These are phyloP conservation scores for Xenoacremonium recifei DNA, from an alignment of 2,329 filamentous ascomycete genomes.

Conservation along the genomic window DNA sequence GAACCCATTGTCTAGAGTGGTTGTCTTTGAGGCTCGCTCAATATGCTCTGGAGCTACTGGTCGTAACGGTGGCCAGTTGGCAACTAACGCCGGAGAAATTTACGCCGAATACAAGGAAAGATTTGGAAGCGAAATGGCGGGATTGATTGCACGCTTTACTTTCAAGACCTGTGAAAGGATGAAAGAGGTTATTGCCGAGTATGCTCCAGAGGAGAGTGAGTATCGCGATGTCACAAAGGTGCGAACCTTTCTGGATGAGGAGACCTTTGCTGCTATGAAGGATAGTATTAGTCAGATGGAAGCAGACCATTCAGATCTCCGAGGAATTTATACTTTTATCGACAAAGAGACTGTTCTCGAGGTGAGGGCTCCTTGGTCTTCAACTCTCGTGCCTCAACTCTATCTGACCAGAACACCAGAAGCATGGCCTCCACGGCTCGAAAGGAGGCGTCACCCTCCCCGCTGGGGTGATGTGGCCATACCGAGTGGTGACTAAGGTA, in stretches of 20 bases:
- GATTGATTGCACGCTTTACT: constrained; percentile 39
- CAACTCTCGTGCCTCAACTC: not conserved
- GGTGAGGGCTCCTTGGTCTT: not conserved
- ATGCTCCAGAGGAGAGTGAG: not conserved
- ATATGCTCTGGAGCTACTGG: constrained; percentile 22
- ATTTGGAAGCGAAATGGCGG: constrained; percentile 33
- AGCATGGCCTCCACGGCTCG: not conserved
- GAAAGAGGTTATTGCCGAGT: not conserved
- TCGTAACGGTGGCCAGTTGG: constrained; percentile 22
- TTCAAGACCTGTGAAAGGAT: constrained; percentile 11
- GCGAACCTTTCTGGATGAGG: not conserved
- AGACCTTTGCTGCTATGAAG: constrained; percentile 25
- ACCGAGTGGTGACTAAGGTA: constrained; percentile 25
- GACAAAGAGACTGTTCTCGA: not conserved
- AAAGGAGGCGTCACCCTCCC: not conserved
- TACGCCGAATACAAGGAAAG: constrained; percentile 29
- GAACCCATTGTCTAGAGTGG: constrained; percentile 3
- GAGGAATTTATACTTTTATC: not conserved
- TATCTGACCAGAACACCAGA: not conserved
- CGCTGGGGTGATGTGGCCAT: constrained; percentile 1
- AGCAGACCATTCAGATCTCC: constrained; percentile 32
- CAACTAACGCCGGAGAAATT: constrained; percentile 32
- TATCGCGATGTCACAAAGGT: not conserved
- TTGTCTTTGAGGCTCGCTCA: constrained; percentile 20
- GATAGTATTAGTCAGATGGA: constrained; percentile 13